These are phyloP conservation scores for Besnoitia besnoiti DNA, from an alignment of 169 alveolate genomes.

Conservation along the genomic window DNA sequence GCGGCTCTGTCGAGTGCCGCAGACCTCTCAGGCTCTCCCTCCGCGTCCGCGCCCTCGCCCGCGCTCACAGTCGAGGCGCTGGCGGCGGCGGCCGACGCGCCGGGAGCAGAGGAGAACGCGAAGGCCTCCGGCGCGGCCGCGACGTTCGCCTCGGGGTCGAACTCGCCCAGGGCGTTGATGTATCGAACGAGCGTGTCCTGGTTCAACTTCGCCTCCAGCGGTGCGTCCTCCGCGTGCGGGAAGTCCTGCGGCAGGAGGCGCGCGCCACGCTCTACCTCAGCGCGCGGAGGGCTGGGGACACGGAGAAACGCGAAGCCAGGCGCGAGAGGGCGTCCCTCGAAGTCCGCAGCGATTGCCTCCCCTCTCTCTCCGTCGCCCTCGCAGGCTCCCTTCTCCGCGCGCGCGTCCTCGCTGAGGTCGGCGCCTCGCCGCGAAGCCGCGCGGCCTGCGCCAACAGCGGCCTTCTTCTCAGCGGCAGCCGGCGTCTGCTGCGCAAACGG, in stretches of 20 bases:
- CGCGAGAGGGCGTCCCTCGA: too few relatives aligned
- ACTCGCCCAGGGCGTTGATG: constrained; percentile 1
- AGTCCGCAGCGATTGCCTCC: too few relatives aligned
- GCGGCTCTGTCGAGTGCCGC: background rate
- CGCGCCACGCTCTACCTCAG: too few relatives aligned
- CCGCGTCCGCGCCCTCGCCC: background rate
- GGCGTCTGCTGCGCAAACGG: background rate
- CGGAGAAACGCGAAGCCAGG: too few relatives aligned
- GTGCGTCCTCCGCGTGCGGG: too few relatives aligned
- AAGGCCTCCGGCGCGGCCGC: background rate
- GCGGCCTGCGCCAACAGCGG: too few relatives aligned
- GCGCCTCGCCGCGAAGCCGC: background rate
- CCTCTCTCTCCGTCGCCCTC: too few relatives aligned
- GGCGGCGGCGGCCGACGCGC: background rate
- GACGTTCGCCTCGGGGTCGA: background rate
- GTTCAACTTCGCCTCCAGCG: background rate
- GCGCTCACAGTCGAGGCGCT: background rate
- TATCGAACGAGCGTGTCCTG: background rate
- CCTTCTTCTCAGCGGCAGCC: too few relatives aligned
- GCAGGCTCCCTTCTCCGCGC: too few relatives aligned
- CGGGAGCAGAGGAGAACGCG: background rate
- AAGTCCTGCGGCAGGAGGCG: too few relatives aligned
- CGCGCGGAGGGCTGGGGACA: too few relatives aligned
- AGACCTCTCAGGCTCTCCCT: background rate
- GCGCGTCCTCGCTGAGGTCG: background rate